Base-by-base conservation (phyloP, 345 rosid species). In the Moringa oleifera region DNA sequence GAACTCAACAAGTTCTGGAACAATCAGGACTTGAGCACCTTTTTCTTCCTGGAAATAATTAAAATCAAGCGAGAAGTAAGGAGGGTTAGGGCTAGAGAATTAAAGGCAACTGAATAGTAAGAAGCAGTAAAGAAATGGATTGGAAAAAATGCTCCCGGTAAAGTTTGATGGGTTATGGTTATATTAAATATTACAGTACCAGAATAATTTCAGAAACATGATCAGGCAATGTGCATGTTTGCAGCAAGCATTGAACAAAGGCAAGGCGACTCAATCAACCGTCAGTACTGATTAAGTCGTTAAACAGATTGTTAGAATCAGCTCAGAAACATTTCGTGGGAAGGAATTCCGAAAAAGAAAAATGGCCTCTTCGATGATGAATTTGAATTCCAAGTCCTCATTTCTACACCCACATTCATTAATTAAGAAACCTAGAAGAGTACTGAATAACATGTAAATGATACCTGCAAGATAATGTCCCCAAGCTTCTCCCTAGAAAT, bases 381-480 rank as follows among this genome's bases (percentile, higher is more conserved):
- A 28, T 3, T 28, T 28, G 33, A 28, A 28, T n/a, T n/a, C n/a
- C n/a, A n/a, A n/a, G 8, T 1, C 13, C 47, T 41, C 2, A 11
- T 41, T 41, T 41, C 17, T 11, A 41, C 17, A 11, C 37, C 5
- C 37, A 33, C 5, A 33, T 11, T 33, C 11, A 5, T 33, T 33
- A 33, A 5, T 15, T 1, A 41, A 9, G 17, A 41, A 41, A 41
- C 6, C 37, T 33, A 41, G n/a, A 41, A 15, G 2, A 41, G 47
- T 41, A 41, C 8, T 8, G 25, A 47, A 46, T 55, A 19, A 60
- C 4, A 51, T 59, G 66, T 45, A 53, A 20, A 75, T 63, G 53
- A 51, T 74, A 91, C 98, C 97, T 88, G 94, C 78, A 93, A 69
- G 58, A 90, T 67, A 70, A 93, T 86, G 74, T 93, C 98, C 62